Evolutionary conservation across 31 red algal genomes (phyloP).

Genomic region (Endocladia muricata): DNA sequence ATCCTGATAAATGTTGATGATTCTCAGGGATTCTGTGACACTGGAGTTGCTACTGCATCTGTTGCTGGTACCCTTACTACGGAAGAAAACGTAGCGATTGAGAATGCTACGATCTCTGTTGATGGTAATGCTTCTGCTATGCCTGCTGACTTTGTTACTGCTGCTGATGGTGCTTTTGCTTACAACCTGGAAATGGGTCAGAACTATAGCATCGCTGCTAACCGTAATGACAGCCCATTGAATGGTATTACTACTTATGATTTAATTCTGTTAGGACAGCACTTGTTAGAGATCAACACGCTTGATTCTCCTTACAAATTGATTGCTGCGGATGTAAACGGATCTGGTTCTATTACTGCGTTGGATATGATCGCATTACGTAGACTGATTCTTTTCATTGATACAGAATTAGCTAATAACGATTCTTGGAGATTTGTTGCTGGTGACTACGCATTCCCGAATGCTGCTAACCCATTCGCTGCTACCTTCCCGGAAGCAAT

Average conservation of each 20-base stretch:
- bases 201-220: background rate
- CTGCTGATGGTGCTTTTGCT: background rate
- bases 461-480: background rate
- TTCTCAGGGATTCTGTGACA: background rate
- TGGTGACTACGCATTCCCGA: constrained; percentile 4
- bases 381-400: constrained; percentile 13
- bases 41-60: background rate
- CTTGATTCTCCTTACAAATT: too few species aligned
- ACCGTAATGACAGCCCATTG: background rate
- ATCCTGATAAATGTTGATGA: background rate
- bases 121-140: background rate
- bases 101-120: background rate
- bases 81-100: background rate
- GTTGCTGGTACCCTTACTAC: background rate
- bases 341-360: too few species aligned
- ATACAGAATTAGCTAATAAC: constrained; percentile 20
- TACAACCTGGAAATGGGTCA: background rate
- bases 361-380: too few species aligned
- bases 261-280: too few species aligned
- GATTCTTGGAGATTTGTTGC: constrained; percentile 17
- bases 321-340: too few species aligned
- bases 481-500: background rate
- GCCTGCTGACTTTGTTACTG: background rate
- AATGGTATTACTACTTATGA: constrained; percentile 14
- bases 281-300: too few species aligned